Conservation (phyloP, 2,329 filamentous ascomycete species). For the Claviceps quebecensis region DNA sequence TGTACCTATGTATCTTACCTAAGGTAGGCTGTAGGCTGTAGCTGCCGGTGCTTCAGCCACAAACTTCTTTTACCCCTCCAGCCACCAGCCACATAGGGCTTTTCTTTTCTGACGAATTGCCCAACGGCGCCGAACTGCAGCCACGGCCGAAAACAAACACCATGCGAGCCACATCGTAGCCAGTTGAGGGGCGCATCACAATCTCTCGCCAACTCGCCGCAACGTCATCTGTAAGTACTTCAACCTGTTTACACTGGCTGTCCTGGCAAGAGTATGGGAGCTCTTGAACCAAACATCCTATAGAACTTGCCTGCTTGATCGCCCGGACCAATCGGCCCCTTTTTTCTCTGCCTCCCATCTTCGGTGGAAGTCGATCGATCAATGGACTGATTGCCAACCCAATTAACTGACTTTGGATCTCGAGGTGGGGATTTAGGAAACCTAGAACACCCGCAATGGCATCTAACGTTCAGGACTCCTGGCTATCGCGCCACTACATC, state of each 20-base stretch:
- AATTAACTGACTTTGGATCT: not conserved
- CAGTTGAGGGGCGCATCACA: not conserved
- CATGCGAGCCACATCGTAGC: conserved; percentile 1
- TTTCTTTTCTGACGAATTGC: not conserved
- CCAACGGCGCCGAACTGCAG: conserved; percentile 2
- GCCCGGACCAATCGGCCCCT: not conserved
- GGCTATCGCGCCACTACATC: conserved; percentile 48
- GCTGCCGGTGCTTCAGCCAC: not conserved
- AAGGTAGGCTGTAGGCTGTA: not conserved
- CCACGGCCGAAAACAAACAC: not conserved
- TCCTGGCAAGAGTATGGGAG: not conserved
- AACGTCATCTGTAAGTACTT: not conserved
- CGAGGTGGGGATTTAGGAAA: not conserved
- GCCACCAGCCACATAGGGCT: not conserved
- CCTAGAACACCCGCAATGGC: conserved; percentile 11
- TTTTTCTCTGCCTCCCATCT: not conserved
- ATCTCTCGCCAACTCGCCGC: not conserved
- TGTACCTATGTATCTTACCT: too few species aligned
- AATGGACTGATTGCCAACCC: not conserved
- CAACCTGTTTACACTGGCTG: not conserved
- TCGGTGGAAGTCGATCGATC: not conserved
- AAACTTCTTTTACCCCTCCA: not conserved
- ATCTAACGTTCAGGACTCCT: conserved; percentile 15
- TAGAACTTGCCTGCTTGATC: not conserved
- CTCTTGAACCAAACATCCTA: not conserved